Conservation (phyloP, 768 basidiomycete species). For the Boletus vermiculosoides region DNA sequence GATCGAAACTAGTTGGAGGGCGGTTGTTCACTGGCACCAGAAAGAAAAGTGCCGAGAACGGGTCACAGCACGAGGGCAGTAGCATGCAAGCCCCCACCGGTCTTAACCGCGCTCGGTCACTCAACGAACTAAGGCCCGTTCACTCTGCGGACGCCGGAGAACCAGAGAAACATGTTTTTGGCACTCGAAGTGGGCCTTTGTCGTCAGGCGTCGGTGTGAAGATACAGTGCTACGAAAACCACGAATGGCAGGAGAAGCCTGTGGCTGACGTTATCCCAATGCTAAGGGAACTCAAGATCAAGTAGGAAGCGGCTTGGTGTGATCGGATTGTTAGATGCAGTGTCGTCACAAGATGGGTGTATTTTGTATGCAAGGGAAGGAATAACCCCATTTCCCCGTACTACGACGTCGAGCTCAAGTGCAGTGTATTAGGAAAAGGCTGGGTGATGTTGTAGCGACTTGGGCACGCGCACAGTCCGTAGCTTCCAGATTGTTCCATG, state of each 20-base stretch:
- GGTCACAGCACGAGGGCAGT: not conserved
- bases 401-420: not conserved
- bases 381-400: not conserved
- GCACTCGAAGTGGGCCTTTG: not conserved
- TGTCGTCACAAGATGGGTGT: not conserved
- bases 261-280: conserved; percentile 32
- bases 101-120: not conserved
- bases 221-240: conserved; percentile 11
- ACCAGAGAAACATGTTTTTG: not conserved
- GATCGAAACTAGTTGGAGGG: not conserved
- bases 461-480: not conserved
- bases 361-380: not conserved
- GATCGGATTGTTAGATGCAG: not conserved
- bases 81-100: not conserved
- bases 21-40: not conserved
- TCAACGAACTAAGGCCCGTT: not conserved
- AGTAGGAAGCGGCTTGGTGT: conserved; percentile 4
- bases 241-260: conserved; percentile 23
- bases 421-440: not conserved
- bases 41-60: conserved; percentile 1
- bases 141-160: not conserved
- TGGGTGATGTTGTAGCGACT: not conserved
- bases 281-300: conserved; percentile 25
- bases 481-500: not conserved
- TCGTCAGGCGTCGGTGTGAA: conserved; percentile 10